phyloP scores from a whole-genome alignment of 352 stramenopile genomes.

The Phytophthora melonis region DNA sequence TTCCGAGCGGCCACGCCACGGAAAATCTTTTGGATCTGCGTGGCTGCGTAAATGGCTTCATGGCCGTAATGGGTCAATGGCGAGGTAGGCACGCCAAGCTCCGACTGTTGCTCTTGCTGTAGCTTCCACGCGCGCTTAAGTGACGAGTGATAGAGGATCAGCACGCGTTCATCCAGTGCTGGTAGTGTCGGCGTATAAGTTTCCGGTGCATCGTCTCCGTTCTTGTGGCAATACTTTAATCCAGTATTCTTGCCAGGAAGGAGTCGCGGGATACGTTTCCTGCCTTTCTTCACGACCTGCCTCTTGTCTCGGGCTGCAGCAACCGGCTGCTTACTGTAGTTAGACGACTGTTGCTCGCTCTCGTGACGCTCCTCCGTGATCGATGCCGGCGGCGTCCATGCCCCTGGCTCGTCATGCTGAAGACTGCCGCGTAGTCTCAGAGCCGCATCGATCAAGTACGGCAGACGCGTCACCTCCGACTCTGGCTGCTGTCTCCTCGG shows the following conservation, averaged over 20 bases:
- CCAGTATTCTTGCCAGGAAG: background rate
- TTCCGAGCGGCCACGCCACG: conserved; percentile 46
- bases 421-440: conserved; percentile 7
- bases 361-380: conserved; percentile 28
- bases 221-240: background rate
- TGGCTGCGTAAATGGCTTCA: conserved; percentile 68
- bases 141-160: conserved; percentile 72
- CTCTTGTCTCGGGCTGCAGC: background rate
- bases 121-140: conserved; percentile 47
- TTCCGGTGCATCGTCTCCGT: background rate
- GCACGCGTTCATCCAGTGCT: conserved; percentile 62
- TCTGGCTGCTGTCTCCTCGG: background rate
- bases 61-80: conserved; percentile 39
- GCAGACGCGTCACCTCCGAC: conserved; percentile 22
- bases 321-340: background rate
- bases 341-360: conserved; percentile 1
- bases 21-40: conserved; percentile 63
- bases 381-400: background rate
- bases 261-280: conserved; percentile 6
- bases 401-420: conserved; percentile 1
- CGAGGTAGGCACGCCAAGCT: background rate
- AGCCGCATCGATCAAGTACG: conserved; percentile 27
- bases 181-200: conserved; percentile 25
- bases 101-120: conserved; percentile 13
- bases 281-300: background rate